Percentiles rank a stretch among this genome's conserved stretches.
These are phyloP conservation scores for Aspergillus fructus DNA, from an alignment of 2,329 filamentous ascomycete species.

Conservation along the genomic window DNA sequence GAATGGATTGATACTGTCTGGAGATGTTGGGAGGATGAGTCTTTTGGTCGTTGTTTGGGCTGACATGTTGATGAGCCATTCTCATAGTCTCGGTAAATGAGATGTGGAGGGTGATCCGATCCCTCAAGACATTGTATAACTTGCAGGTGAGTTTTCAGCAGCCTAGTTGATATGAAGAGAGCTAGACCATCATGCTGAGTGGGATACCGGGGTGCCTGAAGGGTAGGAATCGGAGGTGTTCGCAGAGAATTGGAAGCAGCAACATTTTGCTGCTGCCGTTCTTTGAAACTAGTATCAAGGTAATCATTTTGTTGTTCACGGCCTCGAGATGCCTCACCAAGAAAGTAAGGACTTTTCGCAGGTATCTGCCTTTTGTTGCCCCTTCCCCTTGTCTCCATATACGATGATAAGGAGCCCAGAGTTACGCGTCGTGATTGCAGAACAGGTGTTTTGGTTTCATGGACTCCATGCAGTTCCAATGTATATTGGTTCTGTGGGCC, in stretches of 20 bases:
- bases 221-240: constrained; percentile 11
- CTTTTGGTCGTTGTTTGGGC: background rate
- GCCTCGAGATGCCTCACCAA: background rate
- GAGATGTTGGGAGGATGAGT: background rate
- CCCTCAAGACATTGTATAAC: constrained; percentile 22
- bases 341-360: constrained; percentile 28
- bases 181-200: constrained; percentile 23
- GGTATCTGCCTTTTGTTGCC: constrained; percentile 26
- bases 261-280: background rate
- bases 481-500: background rate
- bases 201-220: constrained; percentile 22
- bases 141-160: constrained; percentile 28
- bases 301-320: background rate
- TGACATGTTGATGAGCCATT: background rate
- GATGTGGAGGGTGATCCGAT: constrained; percentile 4
- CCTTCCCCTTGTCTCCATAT: constrained; percentile 50
- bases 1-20: background rate
- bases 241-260: background rate
- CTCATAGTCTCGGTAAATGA: constrained; percentile 29
- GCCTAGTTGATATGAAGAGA: constrained; percentile 24
- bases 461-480: background rate
- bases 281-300: background rate
- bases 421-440: constrained; percentile 23
- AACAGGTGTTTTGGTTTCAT: background rate
- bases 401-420: constrained; percentile 49